Percentiles rank a stretch among this genome's conserved stretches.
Conservation (phyloP, 2,329 filamentous ascomycete species). For the Aspergillus glaucus region DNA sequence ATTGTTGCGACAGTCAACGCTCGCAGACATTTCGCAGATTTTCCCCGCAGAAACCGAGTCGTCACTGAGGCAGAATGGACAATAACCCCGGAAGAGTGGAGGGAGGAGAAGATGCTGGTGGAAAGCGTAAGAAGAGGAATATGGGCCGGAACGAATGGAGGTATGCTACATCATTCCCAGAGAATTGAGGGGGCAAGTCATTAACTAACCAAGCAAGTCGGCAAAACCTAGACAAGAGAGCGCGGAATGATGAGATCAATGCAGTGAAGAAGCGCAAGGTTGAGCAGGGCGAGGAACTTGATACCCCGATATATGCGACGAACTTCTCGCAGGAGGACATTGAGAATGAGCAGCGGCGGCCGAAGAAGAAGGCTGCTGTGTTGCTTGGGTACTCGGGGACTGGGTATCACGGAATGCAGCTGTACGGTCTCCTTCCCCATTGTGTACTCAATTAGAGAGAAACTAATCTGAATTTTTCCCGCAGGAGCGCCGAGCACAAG, state of each 20-base stretch:
- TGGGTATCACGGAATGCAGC: conserved; percentile 96
- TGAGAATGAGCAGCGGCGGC: conserved; percentile 73
- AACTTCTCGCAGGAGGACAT: conserved; percentile 74
- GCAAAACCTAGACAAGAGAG: conserved; percentile 47
- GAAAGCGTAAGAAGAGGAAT: conserved; percentile 57
- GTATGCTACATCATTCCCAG: conserved; percentile 38
- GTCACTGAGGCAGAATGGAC: conserved; percentile 21
- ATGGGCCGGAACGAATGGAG: conserved; percentile 60
- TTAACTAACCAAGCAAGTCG: conserved; percentile 49
- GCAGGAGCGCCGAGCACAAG: conserved; percentile 58
- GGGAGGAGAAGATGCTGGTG: conserved; percentile 25
- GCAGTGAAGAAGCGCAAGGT: conserved; percentile 52
- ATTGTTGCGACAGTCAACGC: background rate
- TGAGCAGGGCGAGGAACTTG: conserved; percentile 39
- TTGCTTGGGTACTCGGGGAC: conserved; percentile 93
- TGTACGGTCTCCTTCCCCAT: conserved; percentile 38
- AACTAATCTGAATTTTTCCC: conserved; percentile 1
- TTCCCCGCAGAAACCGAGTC: background rate
- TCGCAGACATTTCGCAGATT: background rate
- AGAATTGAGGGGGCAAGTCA: background rate
- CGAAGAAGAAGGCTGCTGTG: conserved; percentile 94
- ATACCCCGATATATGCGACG: conserved; percentile 48
- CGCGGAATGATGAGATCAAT: conserved; percentile 45
- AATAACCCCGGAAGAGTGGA: conserved; percentile 28
- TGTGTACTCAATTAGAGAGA: background rate